phyloP scores from a whole-genome alignment of 2,329 filamentous ascomycete species.

The Geosmithia morbida region DNA sequence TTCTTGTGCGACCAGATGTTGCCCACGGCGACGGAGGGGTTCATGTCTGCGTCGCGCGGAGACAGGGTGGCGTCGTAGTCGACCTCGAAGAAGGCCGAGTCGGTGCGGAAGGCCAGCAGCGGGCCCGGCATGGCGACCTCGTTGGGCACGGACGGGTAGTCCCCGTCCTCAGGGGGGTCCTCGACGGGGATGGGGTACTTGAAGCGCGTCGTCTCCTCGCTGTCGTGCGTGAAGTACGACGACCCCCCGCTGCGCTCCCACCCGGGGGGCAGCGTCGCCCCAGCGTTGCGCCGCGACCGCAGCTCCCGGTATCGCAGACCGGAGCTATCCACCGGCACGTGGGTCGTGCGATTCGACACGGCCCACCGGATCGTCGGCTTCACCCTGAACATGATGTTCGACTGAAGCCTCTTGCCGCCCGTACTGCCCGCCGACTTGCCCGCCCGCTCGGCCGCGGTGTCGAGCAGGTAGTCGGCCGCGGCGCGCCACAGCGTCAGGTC shows the following conservation, averaged over 20 bases:
- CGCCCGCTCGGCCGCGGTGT: neutral
- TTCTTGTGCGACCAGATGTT: constrained; percentile 22
- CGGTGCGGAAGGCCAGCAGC: constrained; percentile 23
- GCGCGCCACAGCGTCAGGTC: constrained; percentile 27
- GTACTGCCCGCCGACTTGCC: neutral
- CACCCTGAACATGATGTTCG: constrained; percentile 22
- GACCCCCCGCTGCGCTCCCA: constrained; percentile 24
- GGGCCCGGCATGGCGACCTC: constrained; percentile 21
- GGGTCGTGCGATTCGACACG: constrained; percentile 22
- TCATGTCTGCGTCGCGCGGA: constrained; percentile 16
- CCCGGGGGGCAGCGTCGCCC: constrained; percentile 18
- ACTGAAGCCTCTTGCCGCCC: constrained; percentile 18
- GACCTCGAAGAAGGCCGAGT: constrained; percentile 22
- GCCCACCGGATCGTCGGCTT: constrained; percentile 21
- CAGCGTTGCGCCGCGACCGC: constrained; percentile 11
- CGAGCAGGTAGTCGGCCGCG: constrained; percentile 24
- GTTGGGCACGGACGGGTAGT: constrained; percentile 13
- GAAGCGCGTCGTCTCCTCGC: constrained; percentile 22
- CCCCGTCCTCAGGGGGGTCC: constrained; percentile 13
- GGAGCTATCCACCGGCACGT: constrained; percentile 18
- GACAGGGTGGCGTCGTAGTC: constrained; percentile 21
- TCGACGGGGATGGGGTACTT: constrained; percentile 26
- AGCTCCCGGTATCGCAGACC: constrained; percentile 24
- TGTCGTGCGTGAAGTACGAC: constrained; percentile 22
- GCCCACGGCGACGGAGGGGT: constrained; percentile 25